These are phyloP conservation scores for Arthrobotrys pseudoclavata DNA, from an alignment of 2,329 filamentous ascomycete species.

Conservation along the genomic window DNA sequence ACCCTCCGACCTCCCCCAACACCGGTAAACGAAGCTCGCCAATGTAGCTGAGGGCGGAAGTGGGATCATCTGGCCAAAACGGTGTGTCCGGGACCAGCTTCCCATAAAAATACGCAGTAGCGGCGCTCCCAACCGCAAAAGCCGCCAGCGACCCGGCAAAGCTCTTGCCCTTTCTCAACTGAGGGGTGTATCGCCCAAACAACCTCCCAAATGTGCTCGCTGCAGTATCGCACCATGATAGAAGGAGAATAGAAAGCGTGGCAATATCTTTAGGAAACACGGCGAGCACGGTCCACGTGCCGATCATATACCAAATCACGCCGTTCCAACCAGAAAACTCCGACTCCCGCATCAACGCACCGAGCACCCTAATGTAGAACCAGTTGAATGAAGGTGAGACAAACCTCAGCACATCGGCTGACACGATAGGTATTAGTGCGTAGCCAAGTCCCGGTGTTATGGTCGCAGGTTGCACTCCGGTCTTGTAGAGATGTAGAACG, in stretches of 20 bases:
- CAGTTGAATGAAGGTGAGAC: slow-evolving; percentile 84
- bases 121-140: slow-evolving; percentile 83
- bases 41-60: slow-evolving; percentile 82
- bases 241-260: slow-evolving; percentile 86
- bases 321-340: slow-evolving; percentile 96
- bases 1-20: slow-evolving; percentile 75
- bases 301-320: slow-evolving; percentile 95
- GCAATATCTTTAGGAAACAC: slow-evolving; percentile 95
- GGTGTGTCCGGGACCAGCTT: slow-evolving; percentile 79
- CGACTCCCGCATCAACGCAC: slow-evolving; percentile 95
- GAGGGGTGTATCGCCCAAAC: slow-evolving; percentile 89
- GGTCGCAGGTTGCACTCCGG: slow-evolving; percentile 79
- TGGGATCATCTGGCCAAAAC: slow-evolving; percentile 77
- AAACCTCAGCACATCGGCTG: slow-evolving; percentile 85
- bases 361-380: slow-evolving; percentile 85
- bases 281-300: slow-evolving; percentile 85
- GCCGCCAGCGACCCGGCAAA: slow-evolving; percentile 89
- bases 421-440: slow-evolving; percentile 84
- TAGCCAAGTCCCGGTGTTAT: slow-evolving; percentile 88
- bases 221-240: slow-evolving; percentile 98
- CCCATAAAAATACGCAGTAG: slow-evolving; percentile 89
- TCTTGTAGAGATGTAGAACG: slow-evolving; percentile 85
- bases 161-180: slow-evolving; percentile 88
- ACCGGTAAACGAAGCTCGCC: slow-evolving; percentile 80
- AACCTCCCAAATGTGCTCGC: slow-evolving; percentile 93